Evolutionary conservation across 2,329 filamentous ascomycete species (phyloP).

Genomic region (Penicillium janthinellum): DNA sequence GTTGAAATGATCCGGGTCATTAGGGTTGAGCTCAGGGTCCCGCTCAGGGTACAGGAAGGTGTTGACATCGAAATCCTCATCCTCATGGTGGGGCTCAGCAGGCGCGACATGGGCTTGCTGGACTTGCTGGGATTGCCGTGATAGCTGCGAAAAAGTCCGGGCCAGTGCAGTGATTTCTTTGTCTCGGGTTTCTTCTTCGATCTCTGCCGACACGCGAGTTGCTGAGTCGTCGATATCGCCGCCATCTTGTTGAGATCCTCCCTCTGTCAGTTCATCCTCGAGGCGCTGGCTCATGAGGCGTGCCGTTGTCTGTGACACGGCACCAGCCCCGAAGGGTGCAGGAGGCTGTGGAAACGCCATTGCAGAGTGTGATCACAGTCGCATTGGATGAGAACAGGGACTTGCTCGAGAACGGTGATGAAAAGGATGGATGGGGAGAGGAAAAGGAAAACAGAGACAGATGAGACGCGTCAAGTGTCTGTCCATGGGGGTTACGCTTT

Average conservation of each 20-base stretch:
- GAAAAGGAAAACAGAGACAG: not conserved
- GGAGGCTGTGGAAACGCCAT: slow-evolving; percentile 20
- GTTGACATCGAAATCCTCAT: slow-evolving; percentile 27
- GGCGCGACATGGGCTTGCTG: slow-evolving; percentile 18
- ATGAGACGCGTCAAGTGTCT: not conserved
- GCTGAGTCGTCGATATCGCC: not conserved
- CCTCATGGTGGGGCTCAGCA: slow-evolving; percentile 2
- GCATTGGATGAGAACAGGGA: slow-evolving; percentile 1
- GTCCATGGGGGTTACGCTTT: not conserved
- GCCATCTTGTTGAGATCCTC: slow-evolving; percentile 1
- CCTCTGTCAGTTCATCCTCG: slow-evolving; percentile 14
- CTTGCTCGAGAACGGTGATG: not conserved
- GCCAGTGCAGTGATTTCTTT: slow-evolving; percentile 34
- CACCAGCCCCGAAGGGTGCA: slow-evolving; percentile 20
- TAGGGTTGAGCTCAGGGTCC: slow-evolving; percentile 46
- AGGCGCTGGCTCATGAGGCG: slow-evolving; percentile 11
- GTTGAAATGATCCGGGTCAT: slow-evolving; percentile 44
- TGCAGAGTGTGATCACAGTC: not conserved
- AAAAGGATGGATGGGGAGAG: not conserved
- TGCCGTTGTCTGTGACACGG: slow-evolving; percentile 8
- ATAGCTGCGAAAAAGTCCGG: slow-evolving; percentile 34
- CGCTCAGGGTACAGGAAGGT: slow-evolving; percentile 39
- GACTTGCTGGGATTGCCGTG: slow-evolving; percentile 26
- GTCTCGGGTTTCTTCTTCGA: slow-evolving; percentile 28
- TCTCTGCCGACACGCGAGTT: slow-evolving; percentile 25